phyloP scores from a whole-genome alignment of 176 grass and related monocot genomes.

The Cymbopogon citratus region DNA sequence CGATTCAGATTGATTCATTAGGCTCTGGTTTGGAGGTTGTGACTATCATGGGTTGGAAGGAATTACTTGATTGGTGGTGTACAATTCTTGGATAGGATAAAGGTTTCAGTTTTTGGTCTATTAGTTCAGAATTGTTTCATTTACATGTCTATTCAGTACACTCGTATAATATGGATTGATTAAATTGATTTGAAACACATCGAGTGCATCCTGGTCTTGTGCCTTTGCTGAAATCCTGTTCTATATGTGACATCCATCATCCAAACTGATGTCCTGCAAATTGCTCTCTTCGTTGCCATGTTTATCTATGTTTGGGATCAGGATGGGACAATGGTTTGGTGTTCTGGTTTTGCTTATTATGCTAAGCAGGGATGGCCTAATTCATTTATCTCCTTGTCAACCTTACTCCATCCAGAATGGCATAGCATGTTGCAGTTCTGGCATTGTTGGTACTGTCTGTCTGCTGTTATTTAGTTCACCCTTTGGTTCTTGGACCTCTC shows the following conservation, averaged over 20 bases:
- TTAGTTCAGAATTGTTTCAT: slow-evolving; percentile 49
- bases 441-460: background rate
- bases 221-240: background rate
- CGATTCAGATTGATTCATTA: slow-evolving; percentile 55
- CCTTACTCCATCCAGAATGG: background rate
- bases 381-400: background rate
- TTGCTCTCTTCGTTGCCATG: background rate
- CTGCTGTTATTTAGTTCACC: background rate
- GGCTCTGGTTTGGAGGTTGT: slow-evolving; percentile 16
- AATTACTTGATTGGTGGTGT: slow-evolving; percentile 62
- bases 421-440: background rate
- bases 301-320: background rate
- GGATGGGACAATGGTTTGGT: background rate
- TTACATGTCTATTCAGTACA: slow-evolving; percentile 37
- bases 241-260: background rate
- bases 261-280: background rate
- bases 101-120: slow-evolving; percentile 38
- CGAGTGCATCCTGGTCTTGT: background rate
- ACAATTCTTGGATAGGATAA: slow-evolving; percentile 62
- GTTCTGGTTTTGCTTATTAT: background rate
- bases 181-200: slow-evolving; percentile 42
- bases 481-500: background rate
- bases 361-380: background rate
- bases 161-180: slow-evolving; percentile 35
- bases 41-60: slow-evolving; percentile 15